Evolutionary conservation across 129 eudicot genomes (phyloP).

Genomic region (Logfia minima): DNA sequence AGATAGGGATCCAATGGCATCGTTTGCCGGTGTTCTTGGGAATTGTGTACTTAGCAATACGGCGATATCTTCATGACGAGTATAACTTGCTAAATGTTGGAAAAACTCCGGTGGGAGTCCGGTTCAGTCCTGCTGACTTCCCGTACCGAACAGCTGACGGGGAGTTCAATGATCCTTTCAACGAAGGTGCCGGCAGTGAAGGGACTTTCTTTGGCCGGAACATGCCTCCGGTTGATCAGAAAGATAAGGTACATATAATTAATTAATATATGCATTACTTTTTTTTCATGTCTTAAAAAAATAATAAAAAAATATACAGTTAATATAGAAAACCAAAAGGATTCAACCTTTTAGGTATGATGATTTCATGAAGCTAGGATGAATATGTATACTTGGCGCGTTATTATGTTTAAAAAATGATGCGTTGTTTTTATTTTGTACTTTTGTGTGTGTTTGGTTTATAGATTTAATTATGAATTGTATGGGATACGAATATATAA

Average conservation of each 20-base stretch:
- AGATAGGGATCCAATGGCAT: slow-evolving; percentile 52
- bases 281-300: not conserved
- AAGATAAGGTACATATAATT: slow-evolving; percentile 35
- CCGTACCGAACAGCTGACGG: slow-evolving; percentile 54
- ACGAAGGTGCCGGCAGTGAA: slow-evolving; percentile 45
- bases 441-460: not conserved
- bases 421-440: too few species aligned
- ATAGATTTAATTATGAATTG: not conserved
- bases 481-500: slow-evolving; percentile 2
- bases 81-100: slow-evolving; percentile 63
- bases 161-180: slow-evolving; percentile 50
- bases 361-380: not conserved
- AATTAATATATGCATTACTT: not conserved
- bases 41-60: slow-evolving; percentile 44
- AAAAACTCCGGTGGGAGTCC: slow-evolving; percentile 38
- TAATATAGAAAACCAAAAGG: not conserved
- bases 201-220: slow-evolving; percentile 70
- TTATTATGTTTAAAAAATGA: too few species aligned
- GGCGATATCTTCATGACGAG: slow-evolving; percentile 50
- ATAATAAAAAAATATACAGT: not conserved
- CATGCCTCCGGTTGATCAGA: slow-evolving; percentile 49
- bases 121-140: slow-evolving; percentile 42
- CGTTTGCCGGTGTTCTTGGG: slow-evolving; percentile 62
- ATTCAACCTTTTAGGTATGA: not conserved
- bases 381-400: too few species aligned